Conservation (phyloP, 2,329 filamentous ascomycete genomes). For the Paecilomyces sp. region DNA sequence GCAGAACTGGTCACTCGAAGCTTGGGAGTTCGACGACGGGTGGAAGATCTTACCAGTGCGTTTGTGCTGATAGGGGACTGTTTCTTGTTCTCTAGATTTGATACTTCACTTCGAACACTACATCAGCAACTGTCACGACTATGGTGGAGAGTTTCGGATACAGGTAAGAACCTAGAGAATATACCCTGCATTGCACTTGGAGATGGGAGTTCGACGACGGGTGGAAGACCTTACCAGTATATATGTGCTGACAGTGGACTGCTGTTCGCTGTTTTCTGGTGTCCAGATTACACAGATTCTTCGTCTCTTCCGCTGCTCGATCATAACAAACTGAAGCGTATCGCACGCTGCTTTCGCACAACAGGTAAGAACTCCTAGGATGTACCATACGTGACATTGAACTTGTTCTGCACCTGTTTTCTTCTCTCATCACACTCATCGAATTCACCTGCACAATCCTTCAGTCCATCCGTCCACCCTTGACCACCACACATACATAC, state of each 20-base stretch:
- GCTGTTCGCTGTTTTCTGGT: not conserved
- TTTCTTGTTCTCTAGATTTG: no score
- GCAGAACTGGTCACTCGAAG: not conserved
- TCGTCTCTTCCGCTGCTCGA: not conserved
- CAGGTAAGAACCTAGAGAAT: no score
- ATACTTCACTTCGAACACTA: no score
- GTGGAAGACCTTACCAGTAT: constrained; percentile 4
- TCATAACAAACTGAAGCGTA: no score
- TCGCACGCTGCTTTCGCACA: no score
- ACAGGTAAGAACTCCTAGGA: not conserved
- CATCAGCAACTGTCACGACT: no score
- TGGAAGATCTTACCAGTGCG: constrained; percentile 4
- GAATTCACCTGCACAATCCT: no score
- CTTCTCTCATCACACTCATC: no score
- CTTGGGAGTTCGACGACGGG: not conserved
- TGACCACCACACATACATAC: no score
- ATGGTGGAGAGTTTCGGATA: no score
- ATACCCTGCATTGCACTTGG: no score
- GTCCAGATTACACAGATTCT: not conserved
- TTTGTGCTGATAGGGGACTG: constrained; percentile 1
- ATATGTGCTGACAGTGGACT: constrained; percentile 1
- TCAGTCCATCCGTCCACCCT: no score
- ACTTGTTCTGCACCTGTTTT: not conserved
- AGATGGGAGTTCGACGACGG: not conserved
- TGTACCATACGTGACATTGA: not conserved